These are phyloP conservation scores for Escallonia rubra DNA, from an alignment of 129 eudicot genomes.

Conservation along the genomic window DNA sequence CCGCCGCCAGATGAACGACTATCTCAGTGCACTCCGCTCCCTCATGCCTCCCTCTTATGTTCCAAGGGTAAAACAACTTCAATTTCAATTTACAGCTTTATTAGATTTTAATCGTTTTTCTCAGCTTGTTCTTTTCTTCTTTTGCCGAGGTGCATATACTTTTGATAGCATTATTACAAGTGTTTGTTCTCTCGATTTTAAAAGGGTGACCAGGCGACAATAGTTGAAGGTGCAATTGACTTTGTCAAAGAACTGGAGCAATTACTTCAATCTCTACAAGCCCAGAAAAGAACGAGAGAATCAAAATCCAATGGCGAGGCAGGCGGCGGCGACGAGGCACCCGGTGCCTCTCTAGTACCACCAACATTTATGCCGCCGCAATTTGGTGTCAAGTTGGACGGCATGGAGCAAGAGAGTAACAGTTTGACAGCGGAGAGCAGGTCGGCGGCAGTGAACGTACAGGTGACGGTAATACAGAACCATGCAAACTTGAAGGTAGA, in stretches of 20 bases:
- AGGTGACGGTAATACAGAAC: constrained; percentile 25
- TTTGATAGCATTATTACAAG: too few relatives aligned
- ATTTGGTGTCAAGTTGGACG: neutral
- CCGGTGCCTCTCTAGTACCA: neutral
- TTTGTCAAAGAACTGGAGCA: constrained; percentile 48
- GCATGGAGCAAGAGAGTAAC: constrained; percentile 9
- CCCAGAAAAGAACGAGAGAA: constrained; percentile 30
- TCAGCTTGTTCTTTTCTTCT: too few relatives aligned
- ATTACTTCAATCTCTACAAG: constrained; percentile 35
- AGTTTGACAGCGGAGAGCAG: constrained; percentile 5
- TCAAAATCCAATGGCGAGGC: neutral
- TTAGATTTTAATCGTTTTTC: neutral
- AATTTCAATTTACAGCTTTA: too few relatives aligned
- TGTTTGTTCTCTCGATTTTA: neutral
- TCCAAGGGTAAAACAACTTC: constrained; percentile 15
- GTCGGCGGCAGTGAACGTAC: constrained; percentile 9
- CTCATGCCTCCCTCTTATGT: constrained; percentile 26
- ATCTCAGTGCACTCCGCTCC: constrained; percentile 21
- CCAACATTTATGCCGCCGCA: too few relatives aligned
- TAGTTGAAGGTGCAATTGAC: constrained; percentile 44
- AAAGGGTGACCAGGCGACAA: constrained; percentile 47
- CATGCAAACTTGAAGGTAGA: constrained; percentile 25
- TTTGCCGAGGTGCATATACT: too few relatives aligned
- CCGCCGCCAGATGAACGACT: constrained; percentile 24
- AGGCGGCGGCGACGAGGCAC: neutral